Percentiles rank a stretch among this genome's conserved stretches.
Conservation (phyloP, 2,329 filamentous ascomycete species). For the Onygena corvina region DNA sequence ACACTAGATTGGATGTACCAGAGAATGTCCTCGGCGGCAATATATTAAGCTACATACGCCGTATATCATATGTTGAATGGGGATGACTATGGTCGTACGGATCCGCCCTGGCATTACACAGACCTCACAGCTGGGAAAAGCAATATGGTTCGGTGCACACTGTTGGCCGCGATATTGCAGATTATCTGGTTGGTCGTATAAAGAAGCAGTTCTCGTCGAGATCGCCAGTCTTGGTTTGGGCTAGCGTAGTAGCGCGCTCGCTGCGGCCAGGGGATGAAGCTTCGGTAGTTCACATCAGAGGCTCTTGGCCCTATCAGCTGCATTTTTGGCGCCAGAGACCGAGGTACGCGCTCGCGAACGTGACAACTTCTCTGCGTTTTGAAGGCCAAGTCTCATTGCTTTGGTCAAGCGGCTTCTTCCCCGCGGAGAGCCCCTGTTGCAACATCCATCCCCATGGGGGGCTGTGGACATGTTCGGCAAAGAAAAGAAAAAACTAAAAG, state of each 20-base stretch:
- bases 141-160: too few species aligned
- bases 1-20: too few species aligned
- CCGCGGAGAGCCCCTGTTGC: background rate
- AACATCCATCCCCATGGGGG: background rate
- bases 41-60: background rate
- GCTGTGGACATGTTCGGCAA: background rate
- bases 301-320: background rate
- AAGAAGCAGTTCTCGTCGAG: background rate
- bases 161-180: background rate
- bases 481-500: too few species aligned
- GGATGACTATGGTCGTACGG: too few species aligned
- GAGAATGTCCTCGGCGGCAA: background rate
- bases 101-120: too few species aligned
- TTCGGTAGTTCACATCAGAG: background rate
- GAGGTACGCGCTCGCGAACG: background rate
- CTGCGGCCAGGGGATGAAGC: background rate
- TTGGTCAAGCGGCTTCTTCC: background rate
- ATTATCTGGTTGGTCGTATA: too few species aligned
- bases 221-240: background rate
- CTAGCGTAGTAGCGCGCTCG: too few species aligned
- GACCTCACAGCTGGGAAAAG: background rate
- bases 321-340: background rate
- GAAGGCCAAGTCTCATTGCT: too few species aligned
- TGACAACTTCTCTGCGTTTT: too few species aligned
- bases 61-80: too few species aligned